A percentile compares a stretch with the other conserved stretches of the same genome.
Evolutionary conservation across 2,329 filamentous ascomycete species (phyloP).

Genomic region (Escovopsis sp.): DNA sequence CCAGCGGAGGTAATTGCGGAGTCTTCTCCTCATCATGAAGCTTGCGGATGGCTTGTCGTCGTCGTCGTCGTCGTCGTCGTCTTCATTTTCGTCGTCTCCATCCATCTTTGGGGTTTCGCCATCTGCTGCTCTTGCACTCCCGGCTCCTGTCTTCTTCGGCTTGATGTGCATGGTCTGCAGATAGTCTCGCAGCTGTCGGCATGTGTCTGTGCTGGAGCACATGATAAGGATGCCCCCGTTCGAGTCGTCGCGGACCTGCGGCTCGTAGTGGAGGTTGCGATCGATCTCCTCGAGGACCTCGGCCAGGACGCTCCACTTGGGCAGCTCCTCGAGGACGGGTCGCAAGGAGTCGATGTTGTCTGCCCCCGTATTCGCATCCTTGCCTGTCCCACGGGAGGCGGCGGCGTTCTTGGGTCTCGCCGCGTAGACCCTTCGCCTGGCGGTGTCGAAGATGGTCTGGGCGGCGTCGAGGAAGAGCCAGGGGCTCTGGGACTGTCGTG

Average conservation of each 20-base stretch:
- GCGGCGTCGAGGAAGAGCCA: conserved; percentile 95
- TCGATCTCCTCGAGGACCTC: conserved; percentile 91
- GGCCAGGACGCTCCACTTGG: conserved; percentile 83
- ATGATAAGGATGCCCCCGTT: conserved; percentile 91
- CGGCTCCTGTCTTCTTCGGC: conserved; percentile 30
- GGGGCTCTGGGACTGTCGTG: conserved; percentile 74
- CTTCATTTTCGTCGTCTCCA: conserved; percentile 6
- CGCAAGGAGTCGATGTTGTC: conserved; percentile 45
- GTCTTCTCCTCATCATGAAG: conserved; percentile 78
- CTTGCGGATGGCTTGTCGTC: conserved; percentile 54
- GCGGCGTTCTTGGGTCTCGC: conserved; percentile 42
- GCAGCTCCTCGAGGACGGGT: conserved; percentile 81
- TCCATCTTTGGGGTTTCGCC: no score
- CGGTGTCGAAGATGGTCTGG: conserved; percentile 83
- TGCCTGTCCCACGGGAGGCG: no score
- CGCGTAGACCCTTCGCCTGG: conserved; percentile 75
- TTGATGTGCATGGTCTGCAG: conserved; percentile 77
- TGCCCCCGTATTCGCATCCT: no score
- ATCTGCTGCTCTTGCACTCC: background rate
- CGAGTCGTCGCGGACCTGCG: conserved; percentile 60
- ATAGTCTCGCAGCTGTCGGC: conserved; percentile 78
- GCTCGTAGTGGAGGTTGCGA: conserved; percentile 73
- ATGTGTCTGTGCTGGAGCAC: conserved; percentile 79
- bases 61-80: conserved; percentile 32
- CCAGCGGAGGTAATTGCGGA: conserved; percentile 81